These are phyloP conservation scores for Mollisiaceae sp. DNA, from an alignment of 2,329 filamentous ascomycete genomes.

Conservation along the genomic window DNA sequence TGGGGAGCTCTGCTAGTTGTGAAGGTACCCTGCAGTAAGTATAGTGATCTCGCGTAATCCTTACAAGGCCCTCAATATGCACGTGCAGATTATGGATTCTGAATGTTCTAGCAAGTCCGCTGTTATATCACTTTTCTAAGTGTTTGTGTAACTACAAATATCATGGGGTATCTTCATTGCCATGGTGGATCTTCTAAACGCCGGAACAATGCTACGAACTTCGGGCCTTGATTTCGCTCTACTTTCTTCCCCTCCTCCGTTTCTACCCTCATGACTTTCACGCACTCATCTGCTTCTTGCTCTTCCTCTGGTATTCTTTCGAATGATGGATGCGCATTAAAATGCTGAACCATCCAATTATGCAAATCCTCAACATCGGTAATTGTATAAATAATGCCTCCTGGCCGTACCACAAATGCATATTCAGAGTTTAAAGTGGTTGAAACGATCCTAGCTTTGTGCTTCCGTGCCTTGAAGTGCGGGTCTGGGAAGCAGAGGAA, in stretches of 20 bases:
- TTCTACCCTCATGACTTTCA: constrained; percentile 76
- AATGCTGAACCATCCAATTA: constrained; percentile 89
- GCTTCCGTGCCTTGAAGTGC: constrained; percentile 96
- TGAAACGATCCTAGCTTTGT: constrained; percentile 94
- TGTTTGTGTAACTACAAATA: constrained; percentile 8
- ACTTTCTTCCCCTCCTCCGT: constrained; percentile 99
- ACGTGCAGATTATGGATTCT: constrained; percentile 3
- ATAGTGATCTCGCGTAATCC: constrained; percentile 29
- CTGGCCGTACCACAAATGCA: constrained; percentile 81
- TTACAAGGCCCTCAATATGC: constrained; percentile 10
- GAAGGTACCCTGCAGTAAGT: constrained; percentile 14
- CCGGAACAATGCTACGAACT: constrained; percentile 88
- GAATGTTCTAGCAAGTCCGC: background rate
- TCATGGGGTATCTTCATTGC: constrained; percentile 46
- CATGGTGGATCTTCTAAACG: constrained; percentile 67
- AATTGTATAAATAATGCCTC: constrained; percentile 92
- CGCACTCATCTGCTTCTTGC: constrained; percentile 71
- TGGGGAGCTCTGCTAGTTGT: constrained; percentile 18
- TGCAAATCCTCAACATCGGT: constrained; percentile 96
- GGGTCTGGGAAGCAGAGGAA: constrained; percentile 99
- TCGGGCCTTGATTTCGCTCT: constrained; percentile 83
- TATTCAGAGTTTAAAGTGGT: constrained; percentile 91
- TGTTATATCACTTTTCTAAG: background rate
- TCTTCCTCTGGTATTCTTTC: constrained; percentile 74
- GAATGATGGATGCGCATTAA: constrained; percentile 79